A percentile compares a stretch with the other conserved stretches of the same genome.
These are phyloP conservation scores for Ascomycota sp. DNA, from an alignment of 2,329 filamentous ascomycete species.

Conservation along the genomic window DNA sequence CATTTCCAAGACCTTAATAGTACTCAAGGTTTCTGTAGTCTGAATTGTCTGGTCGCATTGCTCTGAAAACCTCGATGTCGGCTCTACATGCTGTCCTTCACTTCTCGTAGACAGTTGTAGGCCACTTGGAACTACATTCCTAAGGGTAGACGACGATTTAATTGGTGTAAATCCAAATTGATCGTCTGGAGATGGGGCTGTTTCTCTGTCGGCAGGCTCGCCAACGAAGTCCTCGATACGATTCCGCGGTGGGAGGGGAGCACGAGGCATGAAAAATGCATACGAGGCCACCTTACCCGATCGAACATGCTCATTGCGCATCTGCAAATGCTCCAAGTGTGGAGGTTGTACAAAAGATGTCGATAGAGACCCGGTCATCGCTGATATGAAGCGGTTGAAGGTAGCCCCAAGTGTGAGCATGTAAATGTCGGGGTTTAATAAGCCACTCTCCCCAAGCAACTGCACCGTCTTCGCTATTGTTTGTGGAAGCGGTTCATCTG, in stretches of 20 bases:
- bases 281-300: conserved; percentile 17
- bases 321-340: conserved; percentile 13
- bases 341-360: conserved; percentile 11
- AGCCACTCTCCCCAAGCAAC: conserved; percentile 8
- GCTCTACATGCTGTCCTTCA: no score
- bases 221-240: background rate
- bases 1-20: no score
- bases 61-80: no score
- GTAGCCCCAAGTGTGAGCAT: conserved; percentile 15
- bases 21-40: no score
- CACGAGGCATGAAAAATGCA: conserved; percentile 8
- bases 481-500: conserved; percentile 14
- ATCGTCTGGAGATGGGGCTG: no score
- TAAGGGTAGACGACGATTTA: no score
- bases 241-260: background rate
- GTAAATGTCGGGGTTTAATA: conserved; percentile 18
- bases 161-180: no score
- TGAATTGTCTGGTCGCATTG: no score
- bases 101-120: no score
- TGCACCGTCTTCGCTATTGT: conserved; percentile 12
- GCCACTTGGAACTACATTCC: no score
- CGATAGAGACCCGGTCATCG: conserved; percentile 15
- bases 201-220: no score
- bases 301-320: conserved; percentile 15
- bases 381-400: conserved; percentile 17